These are phyloP conservation scores for Boletus vermiculosoides DNA, from an alignment of 768 basidiomycete species.

Conservation along the genomic window DNA sequence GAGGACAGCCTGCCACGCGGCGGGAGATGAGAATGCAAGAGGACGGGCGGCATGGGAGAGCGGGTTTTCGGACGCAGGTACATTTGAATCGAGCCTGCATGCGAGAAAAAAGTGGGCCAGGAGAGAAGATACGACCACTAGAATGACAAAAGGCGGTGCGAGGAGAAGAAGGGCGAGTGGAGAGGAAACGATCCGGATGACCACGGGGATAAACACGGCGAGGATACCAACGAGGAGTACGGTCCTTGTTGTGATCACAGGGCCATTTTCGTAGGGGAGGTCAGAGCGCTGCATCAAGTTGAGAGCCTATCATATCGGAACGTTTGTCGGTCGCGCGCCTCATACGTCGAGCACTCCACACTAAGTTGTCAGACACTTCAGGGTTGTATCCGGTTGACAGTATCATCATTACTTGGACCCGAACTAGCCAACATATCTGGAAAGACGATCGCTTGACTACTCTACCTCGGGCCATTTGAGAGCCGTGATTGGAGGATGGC, in stretches of 20 bases:
- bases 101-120: slow-evolving; percentile 54
- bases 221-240: slow-evolving; percentile 57
- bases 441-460: too few species aligned
- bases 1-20: slow-evolving; percentile 90
- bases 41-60: slow-evolving; percentile 66
- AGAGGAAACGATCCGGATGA: slow-evolving; percentile 59
- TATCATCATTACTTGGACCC: too few species aligned
- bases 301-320: background rate
- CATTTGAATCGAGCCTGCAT: slow-evolving; percentile 53
- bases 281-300: slow-evolving; percentile 19
- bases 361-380: background rate
- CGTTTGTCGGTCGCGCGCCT: background rate
- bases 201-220: slow-evolving; percentile 54
- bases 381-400: too few species aligned
- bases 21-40: slow-evolving; percentile 85
- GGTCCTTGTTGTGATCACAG: slow-evolving; percentile 46
- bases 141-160: slow-evolving; percentile 54
- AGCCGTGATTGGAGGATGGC: too few species aligned
- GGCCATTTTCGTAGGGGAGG: slow-evolving; percentile 31
- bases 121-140: slow-evolving; percentile 51
- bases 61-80: slow-evolving; percentile 32
- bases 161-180: slow-evolving; percentile 64
- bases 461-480: too few species aligned
- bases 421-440: too few species aligned
- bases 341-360: background rate